Evolutionary conservation across 495 filamentous ascomycete genomes (phyloP).

Genomic region (Podospora pseudoanserina): DNA sequence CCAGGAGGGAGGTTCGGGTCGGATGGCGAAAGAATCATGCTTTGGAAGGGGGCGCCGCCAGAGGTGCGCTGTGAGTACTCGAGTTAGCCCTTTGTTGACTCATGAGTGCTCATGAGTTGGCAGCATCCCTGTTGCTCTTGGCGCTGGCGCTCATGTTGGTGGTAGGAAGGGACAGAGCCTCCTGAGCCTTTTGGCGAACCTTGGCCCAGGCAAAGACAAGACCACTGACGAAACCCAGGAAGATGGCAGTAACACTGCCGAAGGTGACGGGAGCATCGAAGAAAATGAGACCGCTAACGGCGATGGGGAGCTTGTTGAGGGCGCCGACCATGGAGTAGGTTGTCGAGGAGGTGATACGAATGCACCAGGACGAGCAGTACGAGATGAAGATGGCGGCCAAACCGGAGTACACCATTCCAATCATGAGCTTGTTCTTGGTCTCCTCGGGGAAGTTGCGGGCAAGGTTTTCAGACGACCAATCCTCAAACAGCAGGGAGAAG

Average conservation of each 20-base stretch:
- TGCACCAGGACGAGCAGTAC: slow-evolving; percentile 97
- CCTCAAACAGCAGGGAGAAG: slow-evolving; percentile 78
- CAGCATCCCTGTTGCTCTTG: slow-evolving; percentile 84
- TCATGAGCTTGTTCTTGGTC: slow-evolving; percentile 66
- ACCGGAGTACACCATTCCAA: slow-evolving; percentile 92
- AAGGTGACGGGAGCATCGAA: slow-evolving; percentile 95
- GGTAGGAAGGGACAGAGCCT: slow-evolving; percentile 66
- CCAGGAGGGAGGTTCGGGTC: not conserved
- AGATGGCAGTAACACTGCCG: slow-evolving; percentile 82
- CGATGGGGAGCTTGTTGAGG: slow-evolving; percentile 95
- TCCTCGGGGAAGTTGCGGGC: slow-evolving; percentile 79
- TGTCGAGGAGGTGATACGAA: slow-evolving; percentile 91
- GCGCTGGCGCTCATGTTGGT: slow-evolving; percentile 73
- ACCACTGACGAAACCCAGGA: slow-evolving; percentile 84
- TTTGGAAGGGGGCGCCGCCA: not conserved
- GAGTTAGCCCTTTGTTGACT: slow-evolving; percentile 7
- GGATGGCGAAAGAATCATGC: not conserved
- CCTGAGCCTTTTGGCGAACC: slow-evolving; percentile 67
- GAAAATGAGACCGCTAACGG: slow-evolving; percentile 85
- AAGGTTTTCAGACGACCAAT: slow-evolving; percentile 88
- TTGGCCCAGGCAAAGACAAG: slow-evolving; percentile 92
- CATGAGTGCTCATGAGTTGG: slow-evolving; percentile 40
- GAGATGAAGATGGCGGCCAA: slow-evolving; percentile 96
- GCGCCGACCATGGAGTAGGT: slow-evolving; percentile 98
- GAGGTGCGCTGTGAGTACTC: slow-evolving; percentile 9